A percentile compares a stretch with the other conserved stretches of the same genome.
These are phyloP conservation scores for Litsea cubeba DNA, from an alignment of 164 flowering plant species.

Conservation along the genomic window DNA sequence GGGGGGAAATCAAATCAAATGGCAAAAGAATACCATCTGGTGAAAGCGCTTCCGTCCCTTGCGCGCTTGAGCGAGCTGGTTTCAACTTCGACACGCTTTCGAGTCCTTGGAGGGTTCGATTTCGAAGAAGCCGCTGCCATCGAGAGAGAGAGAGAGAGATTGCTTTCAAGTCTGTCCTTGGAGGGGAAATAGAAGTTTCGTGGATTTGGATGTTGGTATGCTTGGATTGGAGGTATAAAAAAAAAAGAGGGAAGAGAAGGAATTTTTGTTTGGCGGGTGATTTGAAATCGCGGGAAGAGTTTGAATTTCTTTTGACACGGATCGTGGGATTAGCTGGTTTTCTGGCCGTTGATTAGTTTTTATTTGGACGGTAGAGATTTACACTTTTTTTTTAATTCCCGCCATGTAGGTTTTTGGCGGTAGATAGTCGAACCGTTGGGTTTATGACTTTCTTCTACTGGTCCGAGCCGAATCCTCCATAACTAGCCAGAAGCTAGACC, in stretches of 20 bases:
- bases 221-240: not conserved
- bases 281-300: not conserved
- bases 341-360: not conserved
- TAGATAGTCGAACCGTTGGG: no score
- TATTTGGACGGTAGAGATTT: not conserved
- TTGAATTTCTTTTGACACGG: constrained; percentile 2
- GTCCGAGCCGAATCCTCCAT: no score
- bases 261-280: constrained; percentile 4
- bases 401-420: no score
- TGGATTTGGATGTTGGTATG: not conserved
- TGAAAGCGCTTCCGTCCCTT: constrained; percentile 81
- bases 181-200: not conserved
- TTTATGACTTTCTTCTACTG: no score
- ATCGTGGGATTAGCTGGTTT: not conserved
- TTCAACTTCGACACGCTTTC: constrained; percentile 71
- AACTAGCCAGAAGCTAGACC: no score
- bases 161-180: not conserved
- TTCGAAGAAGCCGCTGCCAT: constrained; percentile 33
- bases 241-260: not conserved
- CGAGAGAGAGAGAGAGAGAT: constrained; percentile 9
- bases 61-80: constrained; percentile 53
- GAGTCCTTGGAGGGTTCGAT: constrained; percentile 40
- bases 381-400: not conserved
- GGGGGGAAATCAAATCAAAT: not conserved
- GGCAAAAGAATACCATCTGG: constrained; percentile 45